A percentile compares a stretch with the other conserved stretches of the same genome.
Conservation (phyloP, 352 stramenopile genomes). For the Pythium aphanidermatum region DNA sequence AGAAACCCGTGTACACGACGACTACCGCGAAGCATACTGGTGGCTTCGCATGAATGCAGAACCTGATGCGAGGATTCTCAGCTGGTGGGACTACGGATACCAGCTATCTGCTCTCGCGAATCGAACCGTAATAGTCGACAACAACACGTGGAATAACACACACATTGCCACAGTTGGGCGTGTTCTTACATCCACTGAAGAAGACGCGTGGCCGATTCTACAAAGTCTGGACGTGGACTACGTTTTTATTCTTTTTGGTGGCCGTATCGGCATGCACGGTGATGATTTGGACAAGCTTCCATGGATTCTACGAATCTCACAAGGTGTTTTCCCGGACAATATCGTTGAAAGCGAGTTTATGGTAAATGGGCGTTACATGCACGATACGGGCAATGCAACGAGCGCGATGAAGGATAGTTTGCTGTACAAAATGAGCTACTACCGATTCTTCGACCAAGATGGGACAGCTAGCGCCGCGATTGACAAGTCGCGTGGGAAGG, state of each 20-base stretch:
- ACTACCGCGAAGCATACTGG: slow-evolving; percentile 79
- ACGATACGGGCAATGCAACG: slow-evolving; percentile 56
- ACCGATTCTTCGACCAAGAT: slow-evolving; percentile 49
- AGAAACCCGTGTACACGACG: slow-evolving; percentile 45
- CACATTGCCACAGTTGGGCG: slow-evolving; percentile 94
- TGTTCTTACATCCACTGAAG: slow-evolving; percentile 62
- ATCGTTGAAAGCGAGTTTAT: slow-evolving; percentile 84
- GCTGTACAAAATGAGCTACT: slow-evolving; percentile 91
- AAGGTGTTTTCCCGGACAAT: slow-evolving; percentile 78
- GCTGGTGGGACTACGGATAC: slow-evolving; percentile 88
- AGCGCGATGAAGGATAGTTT: slow-evolving; percentile 82
- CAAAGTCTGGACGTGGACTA: slow-evolving; percentile 77
- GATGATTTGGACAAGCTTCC: slow-evolving; percentile 93
- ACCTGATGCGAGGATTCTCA: slow-evolving; percentile 60
- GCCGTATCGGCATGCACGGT: slow-evolving; percentile 54
- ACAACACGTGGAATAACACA: slow-evolving; percentile 97
- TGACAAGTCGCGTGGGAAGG: slow-evolving; percentile 18
- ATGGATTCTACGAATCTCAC: slow-evolving; percentile 91
- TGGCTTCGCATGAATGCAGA: slow-evolving; percentile 75
- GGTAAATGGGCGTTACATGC: slow-evolving; percentile 60
- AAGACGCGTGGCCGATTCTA: slow-evolving; percentile 64
- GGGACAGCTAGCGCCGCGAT: slow-evolving; percentile 5
- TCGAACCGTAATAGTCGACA: slow-evolving; percentile 88
- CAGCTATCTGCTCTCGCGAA: slow-evolving; percentile 79
- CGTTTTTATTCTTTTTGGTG: slow-evolving; percentile 72